Base-by-base conservation (phyloP, 2,329 filamentous ascomycete genomes). In the Colletotrichum australisinense region DNA sequence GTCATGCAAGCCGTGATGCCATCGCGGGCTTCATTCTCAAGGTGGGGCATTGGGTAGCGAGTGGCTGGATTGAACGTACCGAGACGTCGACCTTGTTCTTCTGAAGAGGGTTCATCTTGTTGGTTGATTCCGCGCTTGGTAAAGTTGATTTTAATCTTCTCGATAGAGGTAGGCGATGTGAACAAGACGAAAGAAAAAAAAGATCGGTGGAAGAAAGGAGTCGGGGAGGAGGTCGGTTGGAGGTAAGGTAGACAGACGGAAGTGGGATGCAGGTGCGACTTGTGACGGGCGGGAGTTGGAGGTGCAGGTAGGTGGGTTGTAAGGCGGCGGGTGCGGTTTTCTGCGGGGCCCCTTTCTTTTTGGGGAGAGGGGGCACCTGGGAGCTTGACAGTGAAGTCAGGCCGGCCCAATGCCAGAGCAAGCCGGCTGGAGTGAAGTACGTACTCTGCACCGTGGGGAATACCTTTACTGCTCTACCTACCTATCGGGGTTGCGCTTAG, bases 41-140 rank as follows among this genome's bases (percentile, higher is more conserved):
- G 64, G 63, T 52, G 69, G 69, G 63, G 58, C 63, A 68, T 74
- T 64, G 63, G 63, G 56, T 66, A 74, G 64, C 64, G 68, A 62
- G 59, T 56, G 65, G 69, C 72, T 69, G 74, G 73, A 59, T 63
- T 60, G 30, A 32, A 90, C 94, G 87, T 87, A 98, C 97, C 88
- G 90, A 95, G 86, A 98, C 90, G 86, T 99, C 97, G 80, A 98
- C 90, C 89, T 99, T 98, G 90, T 98, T 98, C 90, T 97, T 95
- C 89, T 98, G 94, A 84, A 95, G 95, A 79, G 96, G 96, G 84
- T 98, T 98, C 95, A 98, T 97, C 77, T 78, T 88, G 84, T 57
- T 42, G 46, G 55, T 14, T 26, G 30, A 28, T 16, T 16, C 60
- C 38, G 53, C 57, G 32, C 42, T 62, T 30, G 56, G 26, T 56